These are phyloP conservation scores for Globisporangium megalacanthum DNA, from an alignment of 352 stramenopile genomes.

Conservation along the genomic window DNA sequence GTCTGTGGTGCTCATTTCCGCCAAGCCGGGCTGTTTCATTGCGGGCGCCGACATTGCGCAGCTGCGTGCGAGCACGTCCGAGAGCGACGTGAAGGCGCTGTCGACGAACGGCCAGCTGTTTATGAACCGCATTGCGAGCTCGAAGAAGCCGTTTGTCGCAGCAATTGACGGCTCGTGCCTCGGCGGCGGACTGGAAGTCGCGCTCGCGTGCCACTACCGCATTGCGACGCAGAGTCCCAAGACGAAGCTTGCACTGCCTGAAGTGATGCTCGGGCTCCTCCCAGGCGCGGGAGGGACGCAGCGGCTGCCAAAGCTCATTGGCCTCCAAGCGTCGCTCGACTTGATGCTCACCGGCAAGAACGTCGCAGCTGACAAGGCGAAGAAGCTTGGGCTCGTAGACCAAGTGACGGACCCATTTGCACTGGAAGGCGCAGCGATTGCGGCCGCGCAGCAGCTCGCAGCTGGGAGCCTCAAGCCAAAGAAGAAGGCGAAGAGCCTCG, in stretches of 20 bases:
- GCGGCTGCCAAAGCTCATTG: constrained; percentile 92
- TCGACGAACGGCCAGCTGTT: constrained; percentile 91
- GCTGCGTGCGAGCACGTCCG: constrained; percentile 81
- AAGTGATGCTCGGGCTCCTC: constrained; percentile 97
- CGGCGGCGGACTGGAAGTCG: constrained; percentile 96
- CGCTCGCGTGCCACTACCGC: constrained; percentile 97
- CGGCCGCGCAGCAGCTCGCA: constrained; percentile 85
- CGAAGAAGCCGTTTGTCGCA: constrained; percentile 93
- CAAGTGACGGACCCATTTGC: constrained; percentile 89
- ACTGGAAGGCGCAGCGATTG: constrained; percentile 90
- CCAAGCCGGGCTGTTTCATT: constrained; percentile 97
- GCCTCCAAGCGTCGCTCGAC: constrained; percentile 90
- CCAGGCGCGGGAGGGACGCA: constrained; percentile 97
- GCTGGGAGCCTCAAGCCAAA: constrained; percentile 90
- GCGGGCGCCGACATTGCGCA: constrained; percentile 97
- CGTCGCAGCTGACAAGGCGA: constrained; percentile 92
- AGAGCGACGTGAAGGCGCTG: constrained; percentile 90
- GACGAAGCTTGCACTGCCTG: constrained; percentile 94
- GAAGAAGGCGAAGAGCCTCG: constrained; percentile 85
- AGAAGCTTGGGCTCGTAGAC: constrained; percentile 97
- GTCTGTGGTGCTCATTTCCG: constrained; percentile 96
- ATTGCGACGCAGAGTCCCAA: constrained; percentile 94
- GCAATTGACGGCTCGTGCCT: constrained; percentile 97
- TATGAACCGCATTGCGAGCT: constrained; percentile 89
- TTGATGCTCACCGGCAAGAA: constrained; percentile 98